Base-by-base conservation (phyloP, 306 rosid species). In the Trifolium dubium region DNA sequence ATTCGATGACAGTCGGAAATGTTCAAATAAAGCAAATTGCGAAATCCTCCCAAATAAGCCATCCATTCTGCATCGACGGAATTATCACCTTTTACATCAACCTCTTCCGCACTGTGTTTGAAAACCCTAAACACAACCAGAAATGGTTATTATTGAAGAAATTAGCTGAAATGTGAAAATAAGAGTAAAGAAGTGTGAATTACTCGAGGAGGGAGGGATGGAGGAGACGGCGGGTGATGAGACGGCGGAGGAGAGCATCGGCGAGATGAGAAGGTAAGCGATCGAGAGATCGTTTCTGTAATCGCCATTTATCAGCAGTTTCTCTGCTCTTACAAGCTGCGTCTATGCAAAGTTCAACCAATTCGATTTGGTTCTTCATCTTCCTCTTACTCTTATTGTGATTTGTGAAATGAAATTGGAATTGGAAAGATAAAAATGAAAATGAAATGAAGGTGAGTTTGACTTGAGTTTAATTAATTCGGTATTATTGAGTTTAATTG, bases 11-110 rank as follows among this genome's bases (percentile, higher is more conserved):
- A 94, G 60, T 83, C 92, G 1, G 96, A 81, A 76, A 84, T 47
- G 34, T 85, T 89, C 78, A 93, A 80, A 13, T 76, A 78, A 1
- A 85, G 82, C 84, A 94, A 69, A 75, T 82, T 73, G 10, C 80
- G 86, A 83, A 83, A 94, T 3, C 90, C 91, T 82, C 98, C 98
- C 41, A 94, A 78, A 77, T 94, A 94, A 1, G 98, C 98, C 88
- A 94, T 85, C 98, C 98, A 94, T 72, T 94, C 96, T 0, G 90
- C 90, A 53, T 94, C 92, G 10, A 94, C 90, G 2, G 81, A 73
- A 75, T 56, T 70, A 13, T 80, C 83, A 15, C 88, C 87, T 72
- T 87, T 77, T 68, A 89, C 51, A 80, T 89, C 88, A 79, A 94
- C 70, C 84, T 85, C 90, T 82, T 94, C 98, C 2, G 78, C 92